Percentiles rank a stretch among this genome's conserved stretches.
Conservation (phyloP, 148 eudicot species). For the Silene conica region DNA sequence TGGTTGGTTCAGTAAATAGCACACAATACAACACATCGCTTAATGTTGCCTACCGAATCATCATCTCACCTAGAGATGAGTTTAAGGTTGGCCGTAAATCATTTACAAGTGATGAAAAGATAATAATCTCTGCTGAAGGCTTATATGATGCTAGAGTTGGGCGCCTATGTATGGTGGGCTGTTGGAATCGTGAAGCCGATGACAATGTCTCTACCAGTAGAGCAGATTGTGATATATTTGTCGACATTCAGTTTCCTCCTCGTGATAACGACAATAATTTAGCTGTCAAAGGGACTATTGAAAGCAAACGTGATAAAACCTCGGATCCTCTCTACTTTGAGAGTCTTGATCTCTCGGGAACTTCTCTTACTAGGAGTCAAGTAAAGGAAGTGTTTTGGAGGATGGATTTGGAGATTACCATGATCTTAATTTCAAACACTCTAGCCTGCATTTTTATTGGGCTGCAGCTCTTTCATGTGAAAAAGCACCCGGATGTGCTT, state of each 20-base stretch:
- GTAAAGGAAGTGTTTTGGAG: conserved; percentile 60
- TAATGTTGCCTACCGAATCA: conserved; percentile 61
- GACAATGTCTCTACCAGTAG: conserved; percentile 21
- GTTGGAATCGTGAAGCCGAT: conserved; percentile 45
- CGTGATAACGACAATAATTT: conserved; percentile 31
- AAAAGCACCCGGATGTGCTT: conserved; percentile 50
- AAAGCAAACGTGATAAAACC: conserved; percentile 57
- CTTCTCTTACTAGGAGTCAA: conserved; percentile 45
- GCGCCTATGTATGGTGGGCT: conserved; percentile 75
- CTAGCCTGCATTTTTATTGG: conserved; percentile 68
- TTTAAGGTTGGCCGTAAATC: conserved; percentile 41
- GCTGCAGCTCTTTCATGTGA: conserved; percentile 68
- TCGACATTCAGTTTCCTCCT: conserved; percentile 56
- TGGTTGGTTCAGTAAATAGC: conserved; percentile 22
- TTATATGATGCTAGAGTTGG: conserved; percentile 50
- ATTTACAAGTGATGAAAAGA: conserved; percentile 16
- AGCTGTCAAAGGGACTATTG: conserved; percentile 56
- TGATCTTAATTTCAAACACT: conserved; percentile 83
- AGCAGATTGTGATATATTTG: conserved; percentile 67
- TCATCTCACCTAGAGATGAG: conserved; percentile 24
- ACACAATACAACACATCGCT: conserved; percentile 15
- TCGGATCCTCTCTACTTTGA: conserved; percentile 66
- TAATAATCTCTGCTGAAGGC: conserved; percentile 81
- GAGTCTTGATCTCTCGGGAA: conserved; percentile 46
- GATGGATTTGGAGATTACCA: conserved; percentile 81